Evolutionary conservation across 2,329 filamentous ascomycete genomes (phyloP), one percentile per base, ranked within the genome.

Genomic region (Xylaria sp.): DNA sequence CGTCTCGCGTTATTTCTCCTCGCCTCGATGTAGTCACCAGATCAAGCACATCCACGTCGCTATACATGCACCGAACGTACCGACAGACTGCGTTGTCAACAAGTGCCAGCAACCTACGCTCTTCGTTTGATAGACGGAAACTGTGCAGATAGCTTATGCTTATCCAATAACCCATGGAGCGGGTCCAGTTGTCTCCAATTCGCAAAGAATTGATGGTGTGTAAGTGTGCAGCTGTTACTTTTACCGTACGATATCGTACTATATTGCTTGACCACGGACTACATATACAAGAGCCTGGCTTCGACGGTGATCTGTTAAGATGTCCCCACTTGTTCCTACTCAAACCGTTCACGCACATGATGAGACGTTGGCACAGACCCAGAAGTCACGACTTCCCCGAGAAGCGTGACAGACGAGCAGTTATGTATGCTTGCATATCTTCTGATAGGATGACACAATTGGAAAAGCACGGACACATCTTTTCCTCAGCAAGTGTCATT

Each of bases 191-290:
- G n/a, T 31, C 9, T 13, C 25, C 2, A 18, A 1, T 7, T 48
- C 8, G 23, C 2, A 13, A 10, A 23, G 18, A 12, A 25, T 23
- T 39, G 3, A 15, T 39, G 3, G 28, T 3, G n/a, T n/a, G 28
- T 54, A 34, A 34, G 6, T 44, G 2, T 44, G 41, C 18, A 28
- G 28, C 7, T 1, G 23, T 25, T 25, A 25, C 23, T 25, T 25
- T 25, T 39, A 56, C 34, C 52, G 52, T 56, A 56, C 52, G 52
- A 56, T 56, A 20, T 39, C 52, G n/a, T 56, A 23, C 52, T 37
- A 56, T 56, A 39, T 31, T 18, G 50, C 23, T 52, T 3, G 15
- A 15, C 25, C 23, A 52, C 50, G 50, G 25, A 28, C 50, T 25
- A 52, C 23, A 18, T 31, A 13, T 20, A 23, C 23, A 23, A 23